Base-by-base conservation (phyloP, 331 rosid genomes). In the Cydonia oblonga region DNA sequence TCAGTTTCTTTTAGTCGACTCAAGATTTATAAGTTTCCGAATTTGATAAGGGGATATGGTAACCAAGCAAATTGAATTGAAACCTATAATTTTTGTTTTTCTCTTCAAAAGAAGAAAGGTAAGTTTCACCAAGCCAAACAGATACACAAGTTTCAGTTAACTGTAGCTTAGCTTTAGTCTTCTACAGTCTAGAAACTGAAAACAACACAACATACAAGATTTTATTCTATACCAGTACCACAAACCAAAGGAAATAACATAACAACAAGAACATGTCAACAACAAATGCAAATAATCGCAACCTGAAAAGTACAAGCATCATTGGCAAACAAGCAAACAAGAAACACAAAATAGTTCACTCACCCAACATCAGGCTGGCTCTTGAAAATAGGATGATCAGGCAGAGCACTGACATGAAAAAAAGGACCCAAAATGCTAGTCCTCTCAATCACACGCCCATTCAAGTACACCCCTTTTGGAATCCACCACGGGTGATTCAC, bases 361-460 rank as follows among this genome's bases (percentile, higher is more conserved):
- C 90, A 95, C 99, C 99, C 99, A 51, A 91, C 91, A 69, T 95
- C 97, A 66, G 97, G 99, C 75, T 80, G 89, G 77, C 96, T 87
- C 86, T 80, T 90, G 90, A 91, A 95, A 62, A 87, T 82, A 6
- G 78, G 73, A 73, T 85, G 84, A 86, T 95, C 99, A 56, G 96
- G 96, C 74, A 95, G 80, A 71, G 99, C 93, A 81, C 96, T 91
- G 56, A 95, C 79, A 73, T 95, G 99, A 38, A 95, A 90, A 78
- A 95, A 95, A 5, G 96, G 89, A 10, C 99, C 99, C 87, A 95
- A 86, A 81, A 95, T 88, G 84, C 97, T 95, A 5, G 97, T 90
- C 96, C 85, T 87, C 63, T 95, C 99, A n/a, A 91, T 91, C 18
- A 91, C 99, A 49, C 99, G 97, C n/a, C 99, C 99, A 73, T 90